These are phyloP conservation scores for Cryptococcus neoformans DNA, from an alignment of 1,284 basidiomycete species.

Conservation along the genomic window DNA sequence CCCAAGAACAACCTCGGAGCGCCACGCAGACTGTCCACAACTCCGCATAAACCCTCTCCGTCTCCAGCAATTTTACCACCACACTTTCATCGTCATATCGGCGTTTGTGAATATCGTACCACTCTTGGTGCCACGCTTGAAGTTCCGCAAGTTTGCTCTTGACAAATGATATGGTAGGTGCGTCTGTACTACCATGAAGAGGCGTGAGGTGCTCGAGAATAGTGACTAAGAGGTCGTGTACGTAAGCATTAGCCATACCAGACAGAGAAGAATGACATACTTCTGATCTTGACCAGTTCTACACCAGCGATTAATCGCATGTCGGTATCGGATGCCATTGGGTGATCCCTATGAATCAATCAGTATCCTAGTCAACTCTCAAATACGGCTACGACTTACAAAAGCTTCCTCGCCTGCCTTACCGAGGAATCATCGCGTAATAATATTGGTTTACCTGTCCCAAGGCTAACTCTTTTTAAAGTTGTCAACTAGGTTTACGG, in stretches of 20 bases:
- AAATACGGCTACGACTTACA: conserved; percentile 45
- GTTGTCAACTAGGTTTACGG: conserved; percentile 8
- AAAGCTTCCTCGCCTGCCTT: conserved; percentile 71
- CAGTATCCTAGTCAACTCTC: not conserved
- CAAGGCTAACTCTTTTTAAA: conserved; percentile 70
- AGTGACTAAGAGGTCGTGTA: not conserved
- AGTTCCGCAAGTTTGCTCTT: conserved; percentile 73
- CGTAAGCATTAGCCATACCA: not conserved
- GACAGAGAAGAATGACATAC: not conserved
- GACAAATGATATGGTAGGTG: conserved; percentile 78
- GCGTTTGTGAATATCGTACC: conserved; percentile 73
- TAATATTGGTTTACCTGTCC: conserved; percentile 83
- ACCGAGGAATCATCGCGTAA: conserved; percentile 84
- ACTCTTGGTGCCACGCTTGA: conserved; percentile 75
- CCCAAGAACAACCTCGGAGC: conserved; percentile 83
- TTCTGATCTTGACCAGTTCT: conserved; percentile 76
- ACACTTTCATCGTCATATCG: conserved; percentile 68
- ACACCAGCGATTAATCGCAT: conserved; percentile 80
- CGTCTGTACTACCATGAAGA: conserved; percentile 79
- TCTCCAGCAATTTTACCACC: conserved; percentile 76
- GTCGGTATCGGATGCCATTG: conserved; percentile 80
- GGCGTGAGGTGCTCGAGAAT: conserved; percentile 85
- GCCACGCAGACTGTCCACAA: conserved; percentile 92
- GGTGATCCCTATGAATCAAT: conserved; percentile 56
- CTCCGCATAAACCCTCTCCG: conserved; percentile 86